phyloP scores from a whole-genome alignment of 768 basidiomycete species.

The Leccinum aurantiacum region DNA sequence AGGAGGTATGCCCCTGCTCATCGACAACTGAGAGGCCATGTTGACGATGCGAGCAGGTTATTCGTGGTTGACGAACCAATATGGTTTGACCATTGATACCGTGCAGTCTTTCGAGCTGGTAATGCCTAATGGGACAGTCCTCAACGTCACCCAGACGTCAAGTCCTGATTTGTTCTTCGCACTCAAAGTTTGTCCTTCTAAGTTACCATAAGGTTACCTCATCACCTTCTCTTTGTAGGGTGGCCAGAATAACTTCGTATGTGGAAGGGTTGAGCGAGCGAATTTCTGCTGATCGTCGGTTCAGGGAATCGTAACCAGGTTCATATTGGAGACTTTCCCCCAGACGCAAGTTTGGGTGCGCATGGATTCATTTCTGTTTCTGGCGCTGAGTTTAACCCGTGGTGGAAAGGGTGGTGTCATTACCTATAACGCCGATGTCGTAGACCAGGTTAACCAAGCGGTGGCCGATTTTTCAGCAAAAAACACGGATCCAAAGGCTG shows the following conservation, averaged over 20 bases:
- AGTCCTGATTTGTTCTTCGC: conserved; percentile 43
- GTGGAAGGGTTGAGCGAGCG: not conserved
- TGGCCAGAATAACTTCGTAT: not conserved
- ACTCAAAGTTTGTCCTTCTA: not conserved
- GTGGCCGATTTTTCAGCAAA: conserved; percentile 14
- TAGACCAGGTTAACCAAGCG: conserved; percentile 8
- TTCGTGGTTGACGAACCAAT: conserved; percentile 56
- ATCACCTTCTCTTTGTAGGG: not conserved
- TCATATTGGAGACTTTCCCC: not conserved
- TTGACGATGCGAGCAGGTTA: conserved; percentile 5
- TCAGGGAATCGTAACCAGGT: not conserved
- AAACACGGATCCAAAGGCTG: conserved; percentile 13
- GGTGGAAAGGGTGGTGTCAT: conserved; percentile 47
- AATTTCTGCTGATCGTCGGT: not conserved
- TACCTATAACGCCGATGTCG: conserved; percentile 14
- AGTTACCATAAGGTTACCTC: not conserved
- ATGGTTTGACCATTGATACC: conserved; percentile 56
- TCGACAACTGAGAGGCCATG: not conserved
- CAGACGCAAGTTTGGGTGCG: not conserved
- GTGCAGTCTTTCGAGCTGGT: conserved; percentile 58
- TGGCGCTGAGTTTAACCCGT: not conserved
- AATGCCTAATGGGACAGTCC: conserved; percentile 42
- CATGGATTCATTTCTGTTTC: not conserved
- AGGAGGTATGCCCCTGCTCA: not conserved
- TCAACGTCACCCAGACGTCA: conserved; percentile 31